Evolutionary conservation across 768 basidiomycete species (phyloP).

Genomic region (Auricularia sp.): DNA sequence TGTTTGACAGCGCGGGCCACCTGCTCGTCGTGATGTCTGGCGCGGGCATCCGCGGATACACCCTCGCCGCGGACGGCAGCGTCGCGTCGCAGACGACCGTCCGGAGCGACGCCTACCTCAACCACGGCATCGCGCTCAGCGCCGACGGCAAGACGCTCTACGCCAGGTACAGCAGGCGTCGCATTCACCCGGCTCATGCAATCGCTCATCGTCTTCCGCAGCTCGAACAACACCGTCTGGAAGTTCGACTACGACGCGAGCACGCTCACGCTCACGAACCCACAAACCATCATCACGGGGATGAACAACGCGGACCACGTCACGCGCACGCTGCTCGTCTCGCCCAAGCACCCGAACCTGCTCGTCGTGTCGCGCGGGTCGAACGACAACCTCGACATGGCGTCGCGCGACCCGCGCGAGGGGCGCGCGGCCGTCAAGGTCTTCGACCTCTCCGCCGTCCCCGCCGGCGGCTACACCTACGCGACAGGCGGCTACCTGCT

Average conservation of each 20-base stretch:
- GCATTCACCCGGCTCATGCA: too few species aligned
- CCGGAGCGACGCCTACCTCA: not conserved
- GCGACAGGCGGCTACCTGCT: not conserved
- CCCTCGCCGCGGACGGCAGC: not conserved
- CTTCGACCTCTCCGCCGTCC: not conserved
- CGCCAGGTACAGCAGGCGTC: too few species aligned
- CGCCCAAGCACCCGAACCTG: not conserved
- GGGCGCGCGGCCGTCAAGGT: not conserved
- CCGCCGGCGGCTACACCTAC: not conserved
- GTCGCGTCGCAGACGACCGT: not conserved
- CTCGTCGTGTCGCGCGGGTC: constrained; percentile 1
- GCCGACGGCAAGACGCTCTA: not conserved
- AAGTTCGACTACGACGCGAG: not conserved
- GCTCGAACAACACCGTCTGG: not conserved
- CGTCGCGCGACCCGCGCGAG: not conserved
- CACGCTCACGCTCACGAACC: not conserved
- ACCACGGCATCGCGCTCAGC: not conserved
- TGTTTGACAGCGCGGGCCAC: not conserved
- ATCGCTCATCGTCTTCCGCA: not conserved
- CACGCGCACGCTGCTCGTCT: constrained; percentile 1
- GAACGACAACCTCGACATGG: not conserved
- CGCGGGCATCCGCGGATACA: not conserved
- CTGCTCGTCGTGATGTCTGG: not conserved
- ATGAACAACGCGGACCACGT: not conserved
- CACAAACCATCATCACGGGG: not conserved